Evolutionary conservation across 192 early-diverging fungal genomes (phyloP).

Genomic region (Backusella sp.): DNA sequence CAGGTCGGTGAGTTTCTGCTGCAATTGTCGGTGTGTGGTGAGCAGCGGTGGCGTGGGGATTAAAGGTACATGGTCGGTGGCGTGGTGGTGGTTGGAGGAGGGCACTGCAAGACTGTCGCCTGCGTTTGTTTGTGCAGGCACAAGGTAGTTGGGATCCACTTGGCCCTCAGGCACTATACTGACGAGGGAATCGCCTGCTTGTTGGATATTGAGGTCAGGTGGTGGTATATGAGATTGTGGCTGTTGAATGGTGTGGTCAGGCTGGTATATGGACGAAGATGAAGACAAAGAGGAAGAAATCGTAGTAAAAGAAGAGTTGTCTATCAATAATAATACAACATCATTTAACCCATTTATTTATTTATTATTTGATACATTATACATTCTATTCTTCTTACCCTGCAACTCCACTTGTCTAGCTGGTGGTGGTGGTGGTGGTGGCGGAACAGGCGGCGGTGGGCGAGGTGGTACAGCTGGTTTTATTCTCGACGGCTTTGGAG

Average conservation of each 20-base stretch:
- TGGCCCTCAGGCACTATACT: constrained; percentile 49
- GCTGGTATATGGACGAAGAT: neutral
- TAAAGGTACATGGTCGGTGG: constrained; percentile 51
- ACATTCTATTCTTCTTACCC: neutral
- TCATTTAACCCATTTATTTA: neutral
- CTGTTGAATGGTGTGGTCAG: neutral
- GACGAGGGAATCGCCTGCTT: neutral
- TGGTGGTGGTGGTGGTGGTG: constrained; percentile 7
- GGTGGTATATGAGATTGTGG: neutral
- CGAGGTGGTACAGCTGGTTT: constrained; percentile 52
- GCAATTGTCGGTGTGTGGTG: constrained; percentile 47
- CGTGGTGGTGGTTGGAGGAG: constrained; percentile 21
- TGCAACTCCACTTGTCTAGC: constrained; percentile 11
- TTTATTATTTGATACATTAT: neutral
- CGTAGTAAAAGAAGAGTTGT: constrained; percentile 1
- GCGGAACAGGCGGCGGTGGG: constrained; percentile 44
- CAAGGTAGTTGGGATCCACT: constrained; percentile 54
- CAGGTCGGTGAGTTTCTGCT: constrained; percentile 42
- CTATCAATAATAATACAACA: neutral
- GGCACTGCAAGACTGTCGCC: constrained; percentile 40
- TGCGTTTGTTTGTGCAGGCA: constrained; percentile 49
- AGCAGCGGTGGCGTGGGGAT: constrained; percentile 56
- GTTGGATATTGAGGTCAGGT: neutral
- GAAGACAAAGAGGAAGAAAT: neutral
- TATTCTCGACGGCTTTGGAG: constrained; percentile 53